A percentile compares a stretch with the other conserved stretches of the same genome.
Conservation (phyloP, 192 early-diverging fungal species). For the Phycomyces blakesleeanus region DNA sequence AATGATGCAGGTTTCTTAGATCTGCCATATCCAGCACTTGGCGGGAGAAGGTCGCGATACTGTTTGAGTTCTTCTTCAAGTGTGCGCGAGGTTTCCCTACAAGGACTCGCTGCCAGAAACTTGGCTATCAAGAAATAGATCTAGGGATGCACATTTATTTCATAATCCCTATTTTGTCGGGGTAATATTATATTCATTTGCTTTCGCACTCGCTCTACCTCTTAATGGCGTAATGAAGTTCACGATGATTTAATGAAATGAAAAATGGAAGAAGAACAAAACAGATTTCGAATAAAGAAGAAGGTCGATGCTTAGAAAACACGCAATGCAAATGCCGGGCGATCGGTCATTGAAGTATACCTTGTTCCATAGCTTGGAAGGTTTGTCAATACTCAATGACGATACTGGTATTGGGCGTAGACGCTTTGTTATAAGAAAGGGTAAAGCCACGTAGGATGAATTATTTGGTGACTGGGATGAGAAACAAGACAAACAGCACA, state of each 20-base stretch:
- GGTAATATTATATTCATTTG: background rate
- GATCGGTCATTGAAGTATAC: background rate
- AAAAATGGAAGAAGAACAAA: no score
- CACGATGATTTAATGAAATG: no score
- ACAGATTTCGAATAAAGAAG: no score
- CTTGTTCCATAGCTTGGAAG: background rate
- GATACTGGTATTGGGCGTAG: no score
- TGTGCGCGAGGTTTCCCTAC: slow-evolving; percentile 47
- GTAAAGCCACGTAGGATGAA: no score
- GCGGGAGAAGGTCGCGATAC: slow-evolving; percentile 56
- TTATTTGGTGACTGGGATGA: no score
- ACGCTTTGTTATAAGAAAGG: no score
- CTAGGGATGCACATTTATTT: slow-evolving; percentile 28
- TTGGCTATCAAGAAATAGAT: slow-evolving; percentile 72
- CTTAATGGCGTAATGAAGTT: background rate
- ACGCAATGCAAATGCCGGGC: no score
- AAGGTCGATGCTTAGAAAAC: no score
- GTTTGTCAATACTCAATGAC: background rate
- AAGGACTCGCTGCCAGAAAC: slow-evolving; percentile 59
- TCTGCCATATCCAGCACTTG: slow-evolving; percentile 70
- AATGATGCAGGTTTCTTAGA: slow-evolving; percentile 44
- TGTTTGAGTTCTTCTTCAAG: slow-evolving; percentile 44
- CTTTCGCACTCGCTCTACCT: background rate
- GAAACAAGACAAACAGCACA: no score
- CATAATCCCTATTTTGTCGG: background rate